Conservation (phyloP, 176 grass and related monocot genomes). For the Dendrocalamus sinicus region DNA sequence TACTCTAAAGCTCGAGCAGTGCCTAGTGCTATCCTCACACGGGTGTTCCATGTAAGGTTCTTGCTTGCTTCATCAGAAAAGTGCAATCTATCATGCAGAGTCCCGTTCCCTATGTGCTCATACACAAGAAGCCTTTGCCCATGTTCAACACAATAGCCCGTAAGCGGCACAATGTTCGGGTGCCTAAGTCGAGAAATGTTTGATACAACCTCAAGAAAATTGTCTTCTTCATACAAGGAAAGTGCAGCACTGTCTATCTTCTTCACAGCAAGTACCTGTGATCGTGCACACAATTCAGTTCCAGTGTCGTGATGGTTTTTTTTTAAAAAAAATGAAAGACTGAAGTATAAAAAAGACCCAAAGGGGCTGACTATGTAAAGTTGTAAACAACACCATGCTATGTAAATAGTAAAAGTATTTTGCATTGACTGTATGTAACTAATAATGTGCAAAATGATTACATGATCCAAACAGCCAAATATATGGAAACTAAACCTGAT, state of each 20-base stretch:
- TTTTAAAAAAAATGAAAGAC: not conserved
- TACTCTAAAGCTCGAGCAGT: slow-evolving; percentile 93
- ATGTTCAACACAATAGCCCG: slow-evolving; percentile 82
- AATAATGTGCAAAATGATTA: not conserved
- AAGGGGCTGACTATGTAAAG: not conserved
- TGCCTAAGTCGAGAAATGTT: slow-evolving; percentile 85
- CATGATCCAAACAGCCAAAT: not conserved
- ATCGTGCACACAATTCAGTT: slow-evolving; percentile 18
- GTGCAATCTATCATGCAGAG: slow-evolving; percentile 78
- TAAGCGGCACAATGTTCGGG: slow-evolving; percentile 74
- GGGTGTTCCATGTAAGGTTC: slow-evolving; percentile 78
- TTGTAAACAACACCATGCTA: not conserved
- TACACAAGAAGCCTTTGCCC: slow-evolving; percentile 85
- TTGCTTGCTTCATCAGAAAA: slow-evolving; percentile 67
- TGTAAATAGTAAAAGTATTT: not conserved
- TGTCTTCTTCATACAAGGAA: slow-evolving; percentile 93
- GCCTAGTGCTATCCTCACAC: slow-evolving; percentile 73
- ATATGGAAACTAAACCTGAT: not conserved
- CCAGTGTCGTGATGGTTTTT: not conserved
- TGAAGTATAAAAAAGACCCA: not conserved
- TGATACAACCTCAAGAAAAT: slow-evolving; percentile 81
- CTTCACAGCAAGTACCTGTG: slow-evolving; percentile 79
- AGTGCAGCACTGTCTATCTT: slow-evolving; percentile 87
- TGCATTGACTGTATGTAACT: not conserved
- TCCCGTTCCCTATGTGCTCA: slow-evolving; percentile 77